A percentile compares a stretch with the other conserved stretches of the same genome.
Evolutionary conservation across 2,329 filamentous ascomycete species (phyloP).

Genomic region (Cryphonectria japonica): DNA sequence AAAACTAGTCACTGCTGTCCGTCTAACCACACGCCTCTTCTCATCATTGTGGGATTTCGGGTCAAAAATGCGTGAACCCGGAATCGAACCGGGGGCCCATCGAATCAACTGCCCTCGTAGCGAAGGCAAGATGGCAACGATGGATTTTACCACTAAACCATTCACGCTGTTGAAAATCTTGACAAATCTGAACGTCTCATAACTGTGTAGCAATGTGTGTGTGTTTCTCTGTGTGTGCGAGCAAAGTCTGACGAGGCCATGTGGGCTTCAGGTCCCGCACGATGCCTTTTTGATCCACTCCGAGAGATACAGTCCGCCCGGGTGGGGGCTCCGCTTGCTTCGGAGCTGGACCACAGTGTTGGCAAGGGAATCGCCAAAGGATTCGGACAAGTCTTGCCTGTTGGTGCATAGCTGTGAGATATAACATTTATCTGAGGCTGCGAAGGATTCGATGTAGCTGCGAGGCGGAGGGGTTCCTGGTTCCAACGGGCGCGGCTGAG

Average conservation of each 20-base stretch:
- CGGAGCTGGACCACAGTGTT: not conserved
- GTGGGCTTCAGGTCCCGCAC: not conserved
- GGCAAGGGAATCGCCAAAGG: not conserved
- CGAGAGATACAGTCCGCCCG: not conserved
- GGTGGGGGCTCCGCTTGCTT: not conserved
- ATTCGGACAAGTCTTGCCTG: not conserved
- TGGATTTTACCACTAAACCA: conserved; percentile 23
- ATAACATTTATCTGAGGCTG: not conserved
- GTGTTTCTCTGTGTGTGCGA: not conserved
- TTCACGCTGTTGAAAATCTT: conserved; percentile 1
- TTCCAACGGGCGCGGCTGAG: not conserved
- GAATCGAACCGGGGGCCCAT: conserved; percentile 17
- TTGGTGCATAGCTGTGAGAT: not conserved
- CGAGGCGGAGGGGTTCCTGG: not conserved
- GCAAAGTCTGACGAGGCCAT: not conserved
- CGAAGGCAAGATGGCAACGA: conserved; percentile 10
- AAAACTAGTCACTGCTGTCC: not conserved
- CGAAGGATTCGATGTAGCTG: not conserved
- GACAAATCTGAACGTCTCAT: not conserved
- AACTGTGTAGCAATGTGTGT: not conserved
- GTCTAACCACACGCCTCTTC: not conserved
- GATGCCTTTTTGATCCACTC: not conserved
- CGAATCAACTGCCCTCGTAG: not conserved
- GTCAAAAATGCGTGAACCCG: conserved; percentile 8
- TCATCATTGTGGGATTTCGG: not conserved